Conservation (phyloP, 108 stramenopile species). For the Cyclotella sp. region DNA sequence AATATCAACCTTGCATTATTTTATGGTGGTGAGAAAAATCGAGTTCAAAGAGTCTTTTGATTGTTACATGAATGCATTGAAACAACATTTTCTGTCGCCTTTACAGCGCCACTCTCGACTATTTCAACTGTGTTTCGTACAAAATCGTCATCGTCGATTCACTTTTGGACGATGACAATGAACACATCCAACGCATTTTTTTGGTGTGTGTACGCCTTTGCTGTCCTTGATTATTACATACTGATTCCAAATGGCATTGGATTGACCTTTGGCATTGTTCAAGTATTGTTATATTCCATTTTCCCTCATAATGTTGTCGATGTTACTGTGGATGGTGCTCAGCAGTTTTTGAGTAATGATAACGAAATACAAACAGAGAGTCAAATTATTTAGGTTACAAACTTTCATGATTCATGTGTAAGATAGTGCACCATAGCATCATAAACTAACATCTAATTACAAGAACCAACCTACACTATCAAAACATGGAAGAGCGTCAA, state of each 20-base stretch:
- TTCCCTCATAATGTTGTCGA: constrained; percentile 20
- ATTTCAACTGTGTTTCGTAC: constrained; percentile 35
- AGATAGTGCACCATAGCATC: not conserved
- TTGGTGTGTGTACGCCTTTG: constrained; percentile 77
- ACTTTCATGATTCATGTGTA: not conserved
- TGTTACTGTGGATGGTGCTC: constrained; percentile 7
- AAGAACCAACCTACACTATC: not conserved
- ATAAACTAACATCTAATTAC: not conserved
- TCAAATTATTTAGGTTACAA: not conserved
- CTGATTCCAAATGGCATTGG: constrained; percentile 80
- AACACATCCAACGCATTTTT: constrained; percentile 74
- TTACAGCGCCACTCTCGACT: constrained; percentile 44
- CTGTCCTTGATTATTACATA: constrained; percentile 73
- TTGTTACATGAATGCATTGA: too few relatives aligned
- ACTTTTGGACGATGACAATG: constrained; percentile 76
- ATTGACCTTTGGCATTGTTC: constrained; percentile 61
- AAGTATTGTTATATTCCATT: constrained; percentile 54
- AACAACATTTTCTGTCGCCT: too few relatives aligned
- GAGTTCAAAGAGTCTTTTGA: not conserved
- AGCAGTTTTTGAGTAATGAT: constrained; percentile 13
- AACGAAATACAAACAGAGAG: constrained; percentile 7
- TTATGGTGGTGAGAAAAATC: constrained; percentile 15
- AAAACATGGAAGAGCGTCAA: not conserved
- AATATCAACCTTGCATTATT: constrained; percentile 54
- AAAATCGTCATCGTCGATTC: constrained; percentile 63